A percentile compares a stretch with the other conserved stretches of the same genome.
Evolutionary conservation across 2,329 filamentous ascomycete genomes (phyloP).

Genomic region (Pseudocercospora vitis): DNA sequence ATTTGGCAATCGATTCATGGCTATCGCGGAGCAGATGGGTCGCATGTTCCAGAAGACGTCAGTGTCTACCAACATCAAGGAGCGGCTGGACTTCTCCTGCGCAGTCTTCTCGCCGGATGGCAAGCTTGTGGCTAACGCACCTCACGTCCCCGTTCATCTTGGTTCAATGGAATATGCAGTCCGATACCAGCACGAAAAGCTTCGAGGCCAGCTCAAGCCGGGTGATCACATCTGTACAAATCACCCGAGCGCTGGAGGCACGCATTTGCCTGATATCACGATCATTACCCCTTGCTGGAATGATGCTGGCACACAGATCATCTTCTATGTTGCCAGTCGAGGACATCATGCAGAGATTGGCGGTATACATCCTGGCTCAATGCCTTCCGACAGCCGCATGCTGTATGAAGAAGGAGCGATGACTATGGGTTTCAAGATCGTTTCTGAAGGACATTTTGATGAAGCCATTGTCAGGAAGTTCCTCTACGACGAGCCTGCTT

Average conservation of each 20-base stretch:
- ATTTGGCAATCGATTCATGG: constrained; percentile 59
- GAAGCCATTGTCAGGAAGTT: constrained; percentile 36
- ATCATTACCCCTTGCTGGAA: constrained; percentile 45
- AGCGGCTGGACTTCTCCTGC: constrained; percentile 48
- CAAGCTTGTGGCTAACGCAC: constrained; percentile 46
- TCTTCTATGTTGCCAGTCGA: constrained; percentile 44
- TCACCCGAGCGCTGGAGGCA: constrained; percentile 44
- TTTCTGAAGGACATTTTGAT: constrained; percentile 38
- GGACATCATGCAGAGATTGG: constrained; percentile 46
- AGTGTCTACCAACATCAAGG: constrained; percentile 53
- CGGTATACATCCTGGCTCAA: constrained; percentile 44
- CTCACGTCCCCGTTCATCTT: constrained; percentile 46
- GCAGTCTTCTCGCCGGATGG: constrained; percentile 46
- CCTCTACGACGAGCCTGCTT: constrained; percentile 69
- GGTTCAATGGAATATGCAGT: constrained; percentile 48
- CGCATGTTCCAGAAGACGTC: constrained; percentile 57
- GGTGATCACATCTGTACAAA: constrained; percentile 47
- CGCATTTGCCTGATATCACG: constrained; percentile 46
- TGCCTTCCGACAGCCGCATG: constrained; percentile 46
- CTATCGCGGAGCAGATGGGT: constrained; percentile 61
- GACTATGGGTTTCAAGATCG: constrained; percentile 33
- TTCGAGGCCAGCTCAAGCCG: constrained; percentile 36
- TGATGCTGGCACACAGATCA: constrained; percentile 31
- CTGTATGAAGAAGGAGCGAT: constrained; percentile 49
- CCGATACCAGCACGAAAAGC: constrained; percentile 41